phyloP scores from a whole-genome alignment of 2,329 filamentous ascomycete species.

The Xylaria sp. region DNA sequence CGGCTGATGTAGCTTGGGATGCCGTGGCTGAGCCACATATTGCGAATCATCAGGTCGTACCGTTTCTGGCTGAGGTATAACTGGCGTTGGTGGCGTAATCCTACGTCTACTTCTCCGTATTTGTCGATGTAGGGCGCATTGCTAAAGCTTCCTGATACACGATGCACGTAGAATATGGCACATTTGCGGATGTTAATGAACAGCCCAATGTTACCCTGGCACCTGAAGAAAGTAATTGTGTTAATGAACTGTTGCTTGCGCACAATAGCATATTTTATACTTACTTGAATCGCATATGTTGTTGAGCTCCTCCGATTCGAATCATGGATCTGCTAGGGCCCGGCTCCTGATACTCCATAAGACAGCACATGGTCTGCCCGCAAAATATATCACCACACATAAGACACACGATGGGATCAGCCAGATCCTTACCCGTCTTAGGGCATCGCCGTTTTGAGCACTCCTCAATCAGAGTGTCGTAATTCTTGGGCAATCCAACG shows the following conservation, averaged over 20 bases:
- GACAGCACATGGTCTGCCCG: constrained; percentile 91
- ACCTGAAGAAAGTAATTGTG: constrained; percentile 61
- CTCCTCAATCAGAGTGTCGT: constrained; percentile 91
- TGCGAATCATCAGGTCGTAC: constrained; percentile 88
- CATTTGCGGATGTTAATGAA: constrained; percentile 98
- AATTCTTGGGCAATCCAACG: constrained; percentile 90
- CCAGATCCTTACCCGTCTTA: constrained; percentile 89
- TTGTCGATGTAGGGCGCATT: constrained; percentile 93
- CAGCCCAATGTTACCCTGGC: constrained; percentile 87
- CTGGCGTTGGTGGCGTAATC: constrained; percentile 85
- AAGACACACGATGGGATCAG: constrained; percentile 89
- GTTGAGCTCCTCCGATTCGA: constrained; percentile 83
- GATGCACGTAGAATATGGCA: constrained; percentile 87
- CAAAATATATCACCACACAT: constrained; percentile 98
- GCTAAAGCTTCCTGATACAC: constrained; percentile 82
- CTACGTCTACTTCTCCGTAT: constrained; percentile 95
- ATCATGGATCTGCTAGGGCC: constrained; percentile 53
- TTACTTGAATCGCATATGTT: constrained; percentile 83
- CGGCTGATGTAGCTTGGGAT: constrained; percentile 90
- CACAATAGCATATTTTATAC: constrained; percentile 49
- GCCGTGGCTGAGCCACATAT: constrained; percentile 85
- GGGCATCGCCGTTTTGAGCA: constrained; percentile 85
- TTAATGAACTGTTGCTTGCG: constrained; percentile 39
- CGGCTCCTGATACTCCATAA: constrained; percentile 66
- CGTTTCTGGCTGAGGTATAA: constrained; percentile 92